Evolutionary conservation across 306 rosid species (phyloP).

Genomic region (Myrica gale): DNA sequence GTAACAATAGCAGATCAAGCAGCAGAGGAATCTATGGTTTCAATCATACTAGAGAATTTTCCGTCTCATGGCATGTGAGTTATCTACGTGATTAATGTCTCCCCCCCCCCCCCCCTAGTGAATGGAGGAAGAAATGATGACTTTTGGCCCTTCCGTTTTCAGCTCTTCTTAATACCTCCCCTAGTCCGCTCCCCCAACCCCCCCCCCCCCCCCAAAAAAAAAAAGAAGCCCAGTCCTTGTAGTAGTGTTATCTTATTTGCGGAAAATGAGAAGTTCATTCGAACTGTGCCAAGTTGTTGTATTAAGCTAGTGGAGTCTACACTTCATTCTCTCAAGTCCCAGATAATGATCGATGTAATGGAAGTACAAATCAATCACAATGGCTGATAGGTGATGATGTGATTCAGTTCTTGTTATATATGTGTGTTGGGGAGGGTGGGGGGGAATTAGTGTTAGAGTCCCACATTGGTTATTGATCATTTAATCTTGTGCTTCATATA

Average conservation of each 20-base stretch:
- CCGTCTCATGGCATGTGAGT: constrained; percentile 88
- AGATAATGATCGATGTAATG: neutral
- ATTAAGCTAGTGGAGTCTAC: neutral
- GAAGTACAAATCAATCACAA: neutral
- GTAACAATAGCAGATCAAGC: constrained; percentile 87
- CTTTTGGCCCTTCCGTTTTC: neutral
- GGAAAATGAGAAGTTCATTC: neutral
- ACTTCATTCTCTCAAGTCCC: neutral
- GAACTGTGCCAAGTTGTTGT: neutral
- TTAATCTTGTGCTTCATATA: too few species aligned
- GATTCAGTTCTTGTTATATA: neutral
- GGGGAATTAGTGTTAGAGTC: too few species aligned
- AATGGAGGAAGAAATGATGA: neutral
- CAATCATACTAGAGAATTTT: constrained; percentile 51
- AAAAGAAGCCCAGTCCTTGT: neutral
- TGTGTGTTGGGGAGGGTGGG: too few species aligned
- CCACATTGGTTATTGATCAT: too few species aligned
- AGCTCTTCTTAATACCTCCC: neutral
- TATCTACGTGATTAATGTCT: neutral
- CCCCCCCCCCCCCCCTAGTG: too few species aligned
- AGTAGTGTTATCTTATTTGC: neutral
- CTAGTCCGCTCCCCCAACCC: too few species aligned
- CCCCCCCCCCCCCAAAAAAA: neutral
- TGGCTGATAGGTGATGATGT: neutral
- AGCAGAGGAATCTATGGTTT: constrained; percentile 88